Conservation (phyloP, 768 basidiomycete species). For the Tricholoma sp. region DNA sequence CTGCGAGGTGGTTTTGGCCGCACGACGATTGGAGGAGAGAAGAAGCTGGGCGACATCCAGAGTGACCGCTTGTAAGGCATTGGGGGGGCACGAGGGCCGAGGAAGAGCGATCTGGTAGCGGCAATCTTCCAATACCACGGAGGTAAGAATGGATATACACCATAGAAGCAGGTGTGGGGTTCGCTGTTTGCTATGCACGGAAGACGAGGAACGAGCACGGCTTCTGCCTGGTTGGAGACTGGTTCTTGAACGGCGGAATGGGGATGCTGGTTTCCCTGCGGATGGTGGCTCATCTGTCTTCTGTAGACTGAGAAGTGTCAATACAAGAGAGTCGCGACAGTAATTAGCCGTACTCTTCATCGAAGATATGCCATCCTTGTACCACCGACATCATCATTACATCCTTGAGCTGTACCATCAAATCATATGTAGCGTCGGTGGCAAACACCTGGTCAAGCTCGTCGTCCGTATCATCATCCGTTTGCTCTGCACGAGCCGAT, state of each 20-base stretch:
- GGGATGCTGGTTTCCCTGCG: constrained; percentile 28
- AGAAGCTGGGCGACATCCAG: constrained; percentile 72
- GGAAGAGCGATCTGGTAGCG: constrained; percentile 56
- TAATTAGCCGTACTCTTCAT: constrained; percentile 36
- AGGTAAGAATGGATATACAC: constrained; percentile 58
- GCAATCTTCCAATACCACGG: constrained; percentile 67
- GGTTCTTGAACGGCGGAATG: constrained; percentile 41
- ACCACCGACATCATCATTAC: constrained; percentile 49
- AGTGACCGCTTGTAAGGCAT: constrained; percentile 66
- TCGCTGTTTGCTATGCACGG: constrained; percentile 22
- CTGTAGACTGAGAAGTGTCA: constrained; percentile 10
- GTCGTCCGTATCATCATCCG: constrained; percentile 45
- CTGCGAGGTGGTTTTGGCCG: constrained; percentile 47
- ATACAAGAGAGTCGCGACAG: background rate
- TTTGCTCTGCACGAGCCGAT: constrained; percentile 9
- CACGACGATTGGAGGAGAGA: constrained; percentile 46
- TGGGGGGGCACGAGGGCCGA: constrained; percentile 64
- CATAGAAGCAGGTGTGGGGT: constrained; percentile 52
- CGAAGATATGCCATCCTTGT: constrained; percentile 62
- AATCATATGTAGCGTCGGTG: constrained; percentile 61
- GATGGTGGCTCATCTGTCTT: constrained; percentile 14
- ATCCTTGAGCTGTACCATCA: constrained; percentile 60
- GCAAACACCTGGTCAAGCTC: constrained; percentile 43
- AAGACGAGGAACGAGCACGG: constrained; percentile 55
- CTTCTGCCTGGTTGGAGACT: constrained; percentile 37